These are phyloP conservation scores for Elsinoe necatrix DNA, from an alignment of 2,329 filamentous ascomycete genomes.

Conservation along the genomic window DNA sequence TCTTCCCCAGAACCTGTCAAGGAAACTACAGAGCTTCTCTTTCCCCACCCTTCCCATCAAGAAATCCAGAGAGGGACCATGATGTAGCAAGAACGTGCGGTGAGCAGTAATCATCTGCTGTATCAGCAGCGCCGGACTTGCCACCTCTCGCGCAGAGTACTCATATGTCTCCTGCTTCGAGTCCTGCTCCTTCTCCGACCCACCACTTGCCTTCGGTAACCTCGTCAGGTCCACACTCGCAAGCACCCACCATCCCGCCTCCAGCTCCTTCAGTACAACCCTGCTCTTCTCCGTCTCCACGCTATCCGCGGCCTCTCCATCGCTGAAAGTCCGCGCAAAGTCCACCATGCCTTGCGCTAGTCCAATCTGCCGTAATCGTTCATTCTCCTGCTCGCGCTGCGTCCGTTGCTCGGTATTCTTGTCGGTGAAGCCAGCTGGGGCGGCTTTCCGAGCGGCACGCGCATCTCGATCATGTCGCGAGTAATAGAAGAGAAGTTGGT, in stretches of 20 bases:
- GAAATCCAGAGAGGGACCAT: constrained; percentile 63
- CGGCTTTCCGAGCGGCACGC: constrained; percentile 21
- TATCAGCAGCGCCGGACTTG: constrained; percentile 67
- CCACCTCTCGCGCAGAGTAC: constrained; percentile 85
- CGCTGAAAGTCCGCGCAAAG: constrained; percentile 81
- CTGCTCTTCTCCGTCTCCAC: constrained; percentile 87
- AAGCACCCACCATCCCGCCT: constrained; percentile 90
- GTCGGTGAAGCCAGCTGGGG: constrained; percentile 18
- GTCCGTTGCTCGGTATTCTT: constrained; percentile 32
- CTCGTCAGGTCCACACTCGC: constrained; percentile 78
- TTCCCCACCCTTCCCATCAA: constrained; percentile 59
- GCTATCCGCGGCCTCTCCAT: constrained; percentile 65
- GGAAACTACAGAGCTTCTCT: constrained; percentile 59
- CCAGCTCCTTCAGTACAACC: constrained; percentile 77
- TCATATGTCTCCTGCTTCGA: constrained; percentile 38
- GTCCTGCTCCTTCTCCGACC: constrained; percentile 24
- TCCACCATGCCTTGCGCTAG: constrained; percentile 94
- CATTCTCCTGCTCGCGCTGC: constrained; percentile 61
- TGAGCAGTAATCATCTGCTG: constrained; percentile 78
- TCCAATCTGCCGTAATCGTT: constrained; percentile 83
- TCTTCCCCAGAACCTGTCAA: constrained; percentile 74
- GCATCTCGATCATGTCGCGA: constrained; percentile 39
- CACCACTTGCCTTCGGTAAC: constrained; percentile 45
- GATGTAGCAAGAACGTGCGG: constrained; percentile 76
- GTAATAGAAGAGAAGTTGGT: constrained; percentile 92